Conservation (phyloP, 768 basidiomycete genomes). For the Pulveroboletus sp. region DNA sequence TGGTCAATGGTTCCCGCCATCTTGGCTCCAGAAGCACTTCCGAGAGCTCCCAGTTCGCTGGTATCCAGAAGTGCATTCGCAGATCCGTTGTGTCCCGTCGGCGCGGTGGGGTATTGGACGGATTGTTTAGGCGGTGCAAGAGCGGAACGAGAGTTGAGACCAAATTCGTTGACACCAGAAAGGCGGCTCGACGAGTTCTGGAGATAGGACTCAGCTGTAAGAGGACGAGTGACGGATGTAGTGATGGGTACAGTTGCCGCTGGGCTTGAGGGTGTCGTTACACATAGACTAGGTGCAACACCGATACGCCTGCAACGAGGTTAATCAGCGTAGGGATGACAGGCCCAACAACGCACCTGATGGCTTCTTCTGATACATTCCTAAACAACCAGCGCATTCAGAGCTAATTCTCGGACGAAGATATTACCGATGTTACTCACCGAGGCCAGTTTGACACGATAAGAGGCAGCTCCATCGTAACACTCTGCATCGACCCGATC, state of each 20-base stretch:
- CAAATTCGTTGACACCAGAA: conserved; percentile 9
- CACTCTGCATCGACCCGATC: conserved; percentile 61
- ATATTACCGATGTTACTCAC: conserved; percentile 37
- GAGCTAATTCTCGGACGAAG: neutral
- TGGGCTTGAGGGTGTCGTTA: conserved; percentile 25
- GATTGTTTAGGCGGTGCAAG: conserved; percentile 14
- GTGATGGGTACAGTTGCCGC: conserved; percentile 30
- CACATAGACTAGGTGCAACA: conserved; percentile 40
- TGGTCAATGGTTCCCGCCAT: conserved; percentile 24
- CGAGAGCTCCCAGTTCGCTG: conserved; percentile 24
- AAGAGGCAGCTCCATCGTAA: conserved; percentile 74
- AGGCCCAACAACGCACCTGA: conserved; percentile 36
- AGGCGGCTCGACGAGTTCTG: conserved; percentile 6
- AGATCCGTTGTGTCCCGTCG: conserved; percentile 20
- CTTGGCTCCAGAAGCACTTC: conserved; percentile 5
- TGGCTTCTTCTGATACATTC: conserved; percentile 68
- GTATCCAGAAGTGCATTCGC: conserved; percentile 10
- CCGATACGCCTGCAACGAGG: conserved; percentile 44
- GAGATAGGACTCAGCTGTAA: conserved; percentile 18
- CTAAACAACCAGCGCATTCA: conserved; percentile 35
- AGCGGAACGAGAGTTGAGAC: conserved; percentile 4
- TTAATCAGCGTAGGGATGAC: neutral
- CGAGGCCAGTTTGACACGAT: conserved; percentile 86
- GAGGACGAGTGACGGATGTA: conserved; percentile 20
- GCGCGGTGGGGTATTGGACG: conserved; percentile 30